A percentile compares a stretch with the other conserved stretches of the same genome.
Conservation (phyloP, 306 rosid species). For the Castanea mollissima region DNA sequence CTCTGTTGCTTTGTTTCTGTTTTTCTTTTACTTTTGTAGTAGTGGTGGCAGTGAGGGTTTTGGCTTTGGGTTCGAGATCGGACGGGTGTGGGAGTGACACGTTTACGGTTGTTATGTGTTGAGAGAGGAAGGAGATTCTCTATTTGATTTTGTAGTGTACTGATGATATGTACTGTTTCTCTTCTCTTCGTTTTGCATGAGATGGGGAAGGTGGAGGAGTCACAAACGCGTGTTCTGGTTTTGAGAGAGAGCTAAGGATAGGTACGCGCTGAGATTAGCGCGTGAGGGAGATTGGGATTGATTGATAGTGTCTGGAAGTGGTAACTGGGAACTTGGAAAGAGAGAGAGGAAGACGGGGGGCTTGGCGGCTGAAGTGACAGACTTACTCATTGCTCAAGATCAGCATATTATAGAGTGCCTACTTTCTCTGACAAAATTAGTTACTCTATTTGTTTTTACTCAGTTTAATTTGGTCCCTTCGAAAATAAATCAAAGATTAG, state of each 20-base stretch:
- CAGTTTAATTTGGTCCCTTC: no score
- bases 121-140: not conserved
- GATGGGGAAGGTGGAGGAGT: conserved; percentile 12
- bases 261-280: not conserved
- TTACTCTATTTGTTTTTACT: no score
- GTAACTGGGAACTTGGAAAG: not conserved
- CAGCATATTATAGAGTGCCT: no score
- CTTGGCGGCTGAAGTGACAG: no score
- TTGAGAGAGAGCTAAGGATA: not conserved
- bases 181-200: conserved; percentile 23
- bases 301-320: not conserved
- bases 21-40: not conserved
- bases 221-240: conserved; percentile 20
- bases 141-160: not conserved
- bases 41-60: not conserved
- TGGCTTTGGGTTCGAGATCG: not conserved
- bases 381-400: no score
- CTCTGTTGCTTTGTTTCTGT: no score
- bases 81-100: conserved; percentile 1
- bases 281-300: not conserved
- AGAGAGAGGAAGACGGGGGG: no score
- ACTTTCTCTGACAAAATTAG: no score
- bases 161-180: not conserved
- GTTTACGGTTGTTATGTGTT: not conserved
- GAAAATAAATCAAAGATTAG: no score